Evolutionary conservation across 2,329 filamentous ascomycete genomes (phyloP), one percentile per base, ranked within the genome.

Genomic region (Fusarium brevicatenulatum): DNA sequence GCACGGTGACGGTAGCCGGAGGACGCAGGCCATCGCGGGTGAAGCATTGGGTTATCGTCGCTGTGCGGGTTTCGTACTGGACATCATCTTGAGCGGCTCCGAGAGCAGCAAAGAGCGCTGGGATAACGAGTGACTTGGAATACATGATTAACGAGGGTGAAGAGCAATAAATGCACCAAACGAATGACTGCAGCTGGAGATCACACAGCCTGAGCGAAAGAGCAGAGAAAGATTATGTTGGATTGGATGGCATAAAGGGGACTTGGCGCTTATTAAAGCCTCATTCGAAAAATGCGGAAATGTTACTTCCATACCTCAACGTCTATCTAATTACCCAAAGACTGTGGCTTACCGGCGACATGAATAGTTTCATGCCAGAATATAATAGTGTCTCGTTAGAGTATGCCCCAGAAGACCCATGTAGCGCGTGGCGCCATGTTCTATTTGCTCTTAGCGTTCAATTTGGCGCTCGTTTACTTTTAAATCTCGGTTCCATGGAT

Each of bases 31-130:
- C 36, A 30, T 44, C 49, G 2, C 39, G 32, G 3, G 66, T 61
- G 34, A 72, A 63, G 42, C 70, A 73, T 62, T 72, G 61, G 1
- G 70, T 72, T 44, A 72, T 54, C 25, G 70, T 72, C 15, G 61
- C 70, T 15, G 61, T 73, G 13, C 62, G 55, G 37, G 58, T 59
- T n/a, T 59, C 64, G 2, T 67, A 46, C 10, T 60, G 52, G 5
- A 72, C 30, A 37, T n/a, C 63, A 34, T 66, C 60, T 12, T 53
- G 55, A 43, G 59, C 56, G 28, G 39, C 34, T 16, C 30, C 56
- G 4, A 34, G n/a, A 3, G 18, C 21, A 18, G 40, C 39, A 2
- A 71, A 52, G 28, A 69, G 39, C 9, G 42, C 39, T 23, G 66
- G 57, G 6, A 69, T 7, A 50, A 69, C 18, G 18, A 69, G 7